These are phyloP conservation scores for Williopsis jadinii DNA, from an alignment of 1,139 yeast species.

Conservation along the genomic window DNA sequence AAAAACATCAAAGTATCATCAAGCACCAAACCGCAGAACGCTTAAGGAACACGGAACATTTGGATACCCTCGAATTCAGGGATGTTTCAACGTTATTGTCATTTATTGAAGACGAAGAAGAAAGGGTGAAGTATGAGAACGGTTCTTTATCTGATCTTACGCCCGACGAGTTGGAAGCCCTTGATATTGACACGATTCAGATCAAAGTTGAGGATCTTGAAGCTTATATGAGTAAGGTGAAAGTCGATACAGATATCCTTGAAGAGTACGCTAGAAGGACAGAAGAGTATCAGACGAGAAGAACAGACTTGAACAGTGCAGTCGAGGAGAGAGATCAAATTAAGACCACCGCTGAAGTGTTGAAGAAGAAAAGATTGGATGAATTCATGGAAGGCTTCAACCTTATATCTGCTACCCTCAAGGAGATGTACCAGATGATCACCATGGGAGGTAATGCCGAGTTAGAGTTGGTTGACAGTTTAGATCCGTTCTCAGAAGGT, in stretches of 20 bases:
- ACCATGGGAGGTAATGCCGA: conserved; percentile 99
- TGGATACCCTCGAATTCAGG: conserved; percentile 39
- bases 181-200: conserved; percentile 46
- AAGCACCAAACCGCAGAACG: conserved; percentile 36
- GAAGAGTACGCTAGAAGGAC: conserved; percentile 70
- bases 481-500: conserved; percentile 98
- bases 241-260: conserved; percentile 67
- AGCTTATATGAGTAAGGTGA: conserved; percentile 47
- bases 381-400: conserved; percentile 94
- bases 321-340: conserved; percentile 61
- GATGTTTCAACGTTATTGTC: conserved; percentile 34
- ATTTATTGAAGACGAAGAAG: conserved; percentile 20
- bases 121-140: conserved; percentile 12
- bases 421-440: conserved; percentile 97
- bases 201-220: conserved; percentile 51
- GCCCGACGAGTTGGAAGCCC: conserved; percentile 44
- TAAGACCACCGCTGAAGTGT: conserved; percentile 57
- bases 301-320: conserved; percentile 60
- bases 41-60: conserved; percentile 31
- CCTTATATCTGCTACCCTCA: conserved; percentile 77
- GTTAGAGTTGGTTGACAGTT: conserved; percentile 86
- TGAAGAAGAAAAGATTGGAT: conserved; percentile 67
- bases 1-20: conserved; percentile 42
- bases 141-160: conserved; percentile 34
- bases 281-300: conserved; percentile 56